Evolutionary conservation across 2,329 filamentous ascomycete genomes (phyloP), one percentile per base, ranked within the genome.

Genomic region (Xylariaceae sp.): DNA sequence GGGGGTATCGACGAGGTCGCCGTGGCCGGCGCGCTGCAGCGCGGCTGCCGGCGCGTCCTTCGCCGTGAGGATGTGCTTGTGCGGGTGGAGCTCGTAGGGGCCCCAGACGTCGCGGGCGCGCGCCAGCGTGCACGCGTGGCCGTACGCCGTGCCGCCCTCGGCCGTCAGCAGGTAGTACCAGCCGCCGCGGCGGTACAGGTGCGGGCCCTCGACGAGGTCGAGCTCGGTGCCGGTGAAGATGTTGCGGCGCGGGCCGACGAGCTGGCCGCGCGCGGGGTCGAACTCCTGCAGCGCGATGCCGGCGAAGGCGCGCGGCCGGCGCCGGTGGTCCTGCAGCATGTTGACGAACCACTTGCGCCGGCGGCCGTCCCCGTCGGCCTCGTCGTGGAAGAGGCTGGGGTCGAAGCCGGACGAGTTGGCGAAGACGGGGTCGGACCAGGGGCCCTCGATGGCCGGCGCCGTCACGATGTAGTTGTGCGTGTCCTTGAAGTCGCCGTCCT

Each of bases 401-500:
- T 81, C 76, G 44, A 80, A 80, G 1, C 75, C 75, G 0, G 72
- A 77, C 0, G 70, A 73, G 48, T 78, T 79, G 48, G 65, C 61
- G 45, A 72, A 74, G 5, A 73, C 50, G 0, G 75, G 74, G 31
- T 80, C 75, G 0, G 72, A 75, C 76, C 76, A 80, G 0, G 75
- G 74, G 0, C 75, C 76, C 23, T 70, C 64, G 33, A 79, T 72
- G 5, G 57, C 44, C 0, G 64, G 57, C 1, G 71, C 65, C 21
- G 50, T 69, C 33, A 80, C 68, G 37, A 80, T 77, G 49, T 79
- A 80, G 46, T 79, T 80, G 43, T 70, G 75, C 1, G 72, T 66
- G 45, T 79, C 75, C 51, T 77, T 78, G 64, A 77, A 79, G 3
- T 68, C 72, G 10, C 76, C 77, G 44, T 80, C 77, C 50, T 80